Conservation (phyloP, 306 rosid species). For the Hippophae tibetana region DNA sequence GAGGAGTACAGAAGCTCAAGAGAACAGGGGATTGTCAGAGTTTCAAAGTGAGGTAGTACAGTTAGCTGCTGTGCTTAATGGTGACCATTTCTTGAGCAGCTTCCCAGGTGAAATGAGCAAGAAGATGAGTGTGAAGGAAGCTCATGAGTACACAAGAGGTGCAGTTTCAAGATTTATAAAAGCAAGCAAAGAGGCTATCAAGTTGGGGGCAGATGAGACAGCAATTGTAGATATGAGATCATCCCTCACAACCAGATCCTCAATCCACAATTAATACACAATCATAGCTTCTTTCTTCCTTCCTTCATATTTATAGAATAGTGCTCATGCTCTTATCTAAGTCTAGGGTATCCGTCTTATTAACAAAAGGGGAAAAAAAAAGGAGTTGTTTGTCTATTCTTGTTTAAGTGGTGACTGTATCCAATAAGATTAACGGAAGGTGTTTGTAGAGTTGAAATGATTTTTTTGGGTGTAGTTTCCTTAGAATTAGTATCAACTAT, state of each 20-base stretch:
- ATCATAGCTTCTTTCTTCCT: background rate
- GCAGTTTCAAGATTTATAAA: constrained; percentile 84
- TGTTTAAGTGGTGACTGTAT: no score
- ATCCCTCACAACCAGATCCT: constrained; percentile 88
- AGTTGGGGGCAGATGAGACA: constrained; percentile 74
- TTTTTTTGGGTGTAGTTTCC: no score
- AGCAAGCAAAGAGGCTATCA: constrained; percentile 92
- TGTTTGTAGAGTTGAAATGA: no score
- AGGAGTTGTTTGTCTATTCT: no score
- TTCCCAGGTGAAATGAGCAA: constrained; percentile 79
- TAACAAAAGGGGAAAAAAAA: no score
- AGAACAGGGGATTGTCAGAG: constrained; percentile 49
- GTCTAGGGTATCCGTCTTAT: constrained; percentile 1
- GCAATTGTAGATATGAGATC: constrained; percentile 99
- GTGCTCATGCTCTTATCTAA: background rate
- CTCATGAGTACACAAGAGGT: constrained; percentile 64
- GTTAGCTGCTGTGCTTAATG: constrained; percentile 85
- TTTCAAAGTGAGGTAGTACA: constrained; percentile 93
- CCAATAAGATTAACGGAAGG: no score
- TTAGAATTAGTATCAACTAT: no score
- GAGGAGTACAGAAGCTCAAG: constrained; percentile 67
- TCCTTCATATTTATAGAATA: background rate
- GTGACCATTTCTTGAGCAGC: constrained; percentile 86
- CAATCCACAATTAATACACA: constrained; percentile 37
- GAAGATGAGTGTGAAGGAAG: constrained; percentile 82